Evolutionary conservation across 2,329 filamentous ascomycete genomes (phyloP), one percentile per base, ranked within the genome.

Genomic region (Arthroderma sp.): DNA sequence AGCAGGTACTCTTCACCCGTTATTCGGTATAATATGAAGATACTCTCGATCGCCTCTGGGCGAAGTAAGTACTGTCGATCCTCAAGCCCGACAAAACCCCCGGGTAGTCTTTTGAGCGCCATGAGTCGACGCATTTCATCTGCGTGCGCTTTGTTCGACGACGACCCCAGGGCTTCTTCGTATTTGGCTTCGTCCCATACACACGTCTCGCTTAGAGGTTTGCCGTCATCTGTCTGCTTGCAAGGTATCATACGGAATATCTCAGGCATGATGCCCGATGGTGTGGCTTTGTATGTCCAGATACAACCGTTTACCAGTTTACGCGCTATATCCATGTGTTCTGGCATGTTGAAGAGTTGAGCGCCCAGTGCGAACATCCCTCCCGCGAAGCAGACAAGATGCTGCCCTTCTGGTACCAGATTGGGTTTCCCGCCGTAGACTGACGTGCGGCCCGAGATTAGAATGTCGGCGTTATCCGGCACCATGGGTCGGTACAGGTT

Each of bases 21-120:
- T 62, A 93, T 85, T 57, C 87, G 83, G 66, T 91, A 91, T 70
- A 93, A 81, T 65, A 88, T 84, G 74, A 86, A 93, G 8, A 93
- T 79, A 0, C 81, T 86, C 57, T 94, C 86, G 53, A 94, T 87
- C 0, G 84, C 85, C 67, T 94, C 86, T 15, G 85, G 85, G 15
- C 83, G 49, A 31, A 52, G 41, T 29, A 46, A 40, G 36, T 52
- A 52, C 15, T 45, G 39, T 33, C 32, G 33, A 27, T 52, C 46
- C 10, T 11, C 29, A 27, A 52, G 36, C 31, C 27, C 29, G 6
- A 36, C n/a, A 31, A 50, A 43, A 5, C 50, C 50, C 29, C 48
- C 46, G n/a, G 45, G 42, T 8, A 50, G 36, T n/a, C 43, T 40
- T n/a, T 44, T 34, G 15, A 22, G 15, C 15, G 15, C 15, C 15